phyloP scores from a whole-genome alignment of 1,284 basidiomycete genomes.

The Ceratobasidium papillatum region DNA sequence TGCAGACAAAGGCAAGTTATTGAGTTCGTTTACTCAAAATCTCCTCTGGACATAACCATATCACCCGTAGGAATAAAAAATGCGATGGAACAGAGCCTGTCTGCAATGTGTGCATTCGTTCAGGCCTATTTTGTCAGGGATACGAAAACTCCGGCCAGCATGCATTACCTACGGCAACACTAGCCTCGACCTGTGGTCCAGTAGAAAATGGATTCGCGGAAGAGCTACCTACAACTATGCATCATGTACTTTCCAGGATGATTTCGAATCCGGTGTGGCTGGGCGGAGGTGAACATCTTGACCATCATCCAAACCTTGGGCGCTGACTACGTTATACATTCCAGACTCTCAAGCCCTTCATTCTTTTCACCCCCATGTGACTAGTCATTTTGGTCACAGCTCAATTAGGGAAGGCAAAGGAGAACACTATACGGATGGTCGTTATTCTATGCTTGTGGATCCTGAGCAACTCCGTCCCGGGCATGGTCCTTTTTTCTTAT shows the following conservation, averaged over 20 bases:
- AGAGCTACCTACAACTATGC: neutral
- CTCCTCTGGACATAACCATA: too few species aligned
- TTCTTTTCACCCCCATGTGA: too few species aligned
- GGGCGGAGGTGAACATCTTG: neutral
- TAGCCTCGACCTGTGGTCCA: too few species aligned
- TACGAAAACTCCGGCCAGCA: neutral
- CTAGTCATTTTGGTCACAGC: too few species aligned
- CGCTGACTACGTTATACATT: neutral
- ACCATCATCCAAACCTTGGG: neutral
- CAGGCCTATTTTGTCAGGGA: constrained; percentile 6
- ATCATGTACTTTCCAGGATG: neutral
- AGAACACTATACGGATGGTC: neutral
- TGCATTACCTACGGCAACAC: too few species aligned
- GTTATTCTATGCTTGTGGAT: neutral
- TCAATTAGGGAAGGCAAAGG: too few species aligned
- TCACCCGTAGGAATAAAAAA: neutral
- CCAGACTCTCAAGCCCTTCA: neutral
- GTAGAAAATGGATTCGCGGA: neutral
- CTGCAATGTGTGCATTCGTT: constrained; percentile 18
- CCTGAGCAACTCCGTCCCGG: too few species aligned
- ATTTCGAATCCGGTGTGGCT: constrained; percentile 19
- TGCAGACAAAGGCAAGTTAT: neutral
- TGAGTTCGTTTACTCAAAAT: too few species aligned
- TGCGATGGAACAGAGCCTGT: constrained; percentile 17
- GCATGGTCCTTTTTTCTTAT: too few species aligned